Evolutionary conservation across 257 asterid species (phyloP).

Genomic region (Plantago major): DNA sequence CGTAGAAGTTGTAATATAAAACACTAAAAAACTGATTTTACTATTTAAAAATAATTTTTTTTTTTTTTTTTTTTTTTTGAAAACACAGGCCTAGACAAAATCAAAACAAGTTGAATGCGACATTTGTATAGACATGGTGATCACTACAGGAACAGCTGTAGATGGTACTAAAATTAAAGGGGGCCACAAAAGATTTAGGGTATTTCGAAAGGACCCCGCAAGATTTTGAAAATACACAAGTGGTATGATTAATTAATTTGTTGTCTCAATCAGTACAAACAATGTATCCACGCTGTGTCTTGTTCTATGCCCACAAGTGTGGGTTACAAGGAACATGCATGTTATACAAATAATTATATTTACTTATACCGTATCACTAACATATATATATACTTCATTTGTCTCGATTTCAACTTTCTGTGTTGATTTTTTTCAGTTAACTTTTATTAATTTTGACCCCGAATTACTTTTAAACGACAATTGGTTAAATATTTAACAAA

Average conservation of each 20-base stretch:
- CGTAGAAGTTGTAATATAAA: too few relatives aligned
- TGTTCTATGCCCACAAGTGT: conserved; percentile 20
- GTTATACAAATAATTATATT: too few relatives aligned
- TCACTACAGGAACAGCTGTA: neutral
- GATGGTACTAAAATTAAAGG: conserved; percentile 16
- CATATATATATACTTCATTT: too few relatives aligned
- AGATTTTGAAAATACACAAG: conserved; percentile 31
- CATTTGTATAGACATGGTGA: conserved; percentile 18
- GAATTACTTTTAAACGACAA: too few relatives aligned
- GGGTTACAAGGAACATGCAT: neutral
- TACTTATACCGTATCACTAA: too few relatives aligned
- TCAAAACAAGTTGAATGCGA: conserved; percentile 20
- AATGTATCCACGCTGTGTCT: conserved; percentile 31
- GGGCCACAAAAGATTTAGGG: conserved; percentile 59
- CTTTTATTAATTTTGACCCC: too few relatives aligned
- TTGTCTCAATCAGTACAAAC: conserved; percentile 39
- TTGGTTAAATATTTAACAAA: too few relatives aligned
- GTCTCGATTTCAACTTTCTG: too few relatives aligned
- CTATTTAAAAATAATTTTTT: too few relatives aligned
- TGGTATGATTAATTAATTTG: conserved; percentile 28
- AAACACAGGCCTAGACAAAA: conserved; percentile 27
- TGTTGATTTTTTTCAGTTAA: too few relatives aligned
- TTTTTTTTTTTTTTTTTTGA: too few relatives aligned
- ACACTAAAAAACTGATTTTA: too few relatives aligned
- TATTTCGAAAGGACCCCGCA: conserved; percentile 33